A percentile compares a stretch with the other conserved stretches of the same genome.
phyloP scores from a whole-genome alignment of 306 rosid species.

The Inga leiocalycina region DNA sequence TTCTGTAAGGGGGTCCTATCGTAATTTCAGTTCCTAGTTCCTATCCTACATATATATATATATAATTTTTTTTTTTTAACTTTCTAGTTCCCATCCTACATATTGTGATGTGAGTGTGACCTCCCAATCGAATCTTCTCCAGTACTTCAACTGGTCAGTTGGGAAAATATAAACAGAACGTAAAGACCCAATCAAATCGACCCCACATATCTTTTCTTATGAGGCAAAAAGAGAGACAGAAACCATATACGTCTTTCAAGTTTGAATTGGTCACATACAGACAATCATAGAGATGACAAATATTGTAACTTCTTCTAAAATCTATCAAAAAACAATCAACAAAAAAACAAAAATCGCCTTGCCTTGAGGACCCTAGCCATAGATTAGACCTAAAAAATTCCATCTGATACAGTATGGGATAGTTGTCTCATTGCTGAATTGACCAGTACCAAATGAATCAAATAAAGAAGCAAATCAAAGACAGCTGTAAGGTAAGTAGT shows the following conservation, averaged over 20 bases:
- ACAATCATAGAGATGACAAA: neutral
- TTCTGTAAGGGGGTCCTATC: neutral
- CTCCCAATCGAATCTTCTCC: neutral
- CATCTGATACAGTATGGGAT: neutral
- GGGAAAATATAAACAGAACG: neutral
- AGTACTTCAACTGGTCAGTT: neutral
- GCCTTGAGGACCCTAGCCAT: neutral
- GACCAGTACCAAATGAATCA: neutral
- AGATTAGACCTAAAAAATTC: neutral
- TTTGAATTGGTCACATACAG: neutral
- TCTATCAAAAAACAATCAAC: neutral
- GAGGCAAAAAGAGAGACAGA: neutral
- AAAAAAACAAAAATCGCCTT: neutral
- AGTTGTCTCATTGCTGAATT: constrained; percentile 4
- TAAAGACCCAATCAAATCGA: neutral
- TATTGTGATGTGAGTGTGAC: neutral
- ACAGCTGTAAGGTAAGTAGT: neutral
- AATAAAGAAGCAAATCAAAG: neutral
- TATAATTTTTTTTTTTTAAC: neutral
- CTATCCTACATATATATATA: too few species aligned
- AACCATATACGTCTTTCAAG: neutral
- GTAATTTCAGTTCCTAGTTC: neutral
- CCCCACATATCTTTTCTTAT: neutral
- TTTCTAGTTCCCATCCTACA: neutral
- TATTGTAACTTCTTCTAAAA: neutral